These are phyloP conservation scores for Grifola frondosa DNA, from an alignment of 1,284 basidiomycete species.

Conservation along the genomic window DNA sequence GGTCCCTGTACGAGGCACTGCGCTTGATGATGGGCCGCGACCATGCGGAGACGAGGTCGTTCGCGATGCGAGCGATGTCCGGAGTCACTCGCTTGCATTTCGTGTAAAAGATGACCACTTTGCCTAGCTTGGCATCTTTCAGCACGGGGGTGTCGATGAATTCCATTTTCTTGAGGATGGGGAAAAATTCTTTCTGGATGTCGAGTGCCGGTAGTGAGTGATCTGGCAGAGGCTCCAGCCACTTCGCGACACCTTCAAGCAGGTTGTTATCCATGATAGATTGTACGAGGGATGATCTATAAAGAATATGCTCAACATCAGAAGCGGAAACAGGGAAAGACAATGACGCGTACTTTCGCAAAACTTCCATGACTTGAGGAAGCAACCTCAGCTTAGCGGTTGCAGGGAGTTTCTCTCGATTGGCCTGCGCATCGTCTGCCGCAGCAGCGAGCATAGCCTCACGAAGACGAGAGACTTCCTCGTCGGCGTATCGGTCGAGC, in stretches of 20 bases:
- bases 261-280: slow-evolving; percentile 96
- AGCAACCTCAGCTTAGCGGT: slow-evolving; percentile 84
- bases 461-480: slow-evolving; percentile 83
- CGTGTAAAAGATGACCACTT: slow-evolving; percentile 93
- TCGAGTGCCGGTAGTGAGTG: slow-evolving; percentile 92
- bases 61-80: slow-evolving; percentile 78
- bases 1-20: slow-evolving; percentile 80
- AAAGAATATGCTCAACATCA: slow-evolving; percentile 5
- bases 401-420: slow-evolving; percentile 83
- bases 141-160: slow-evolving; percentile 90
- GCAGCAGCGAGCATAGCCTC: slow-evolving; percentile 88
- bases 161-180: slow-evolving; percentile 83
- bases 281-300: slow-evolving; percentile 80
- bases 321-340: slow-evolving; percentile 2
- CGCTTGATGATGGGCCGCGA: slow-evolving; percentile 94
- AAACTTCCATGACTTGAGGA: slow-evolving; percentile 86
- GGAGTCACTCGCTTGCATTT: slow-evolving; percentile 88
- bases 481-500: slow-evolving; percentile 88
- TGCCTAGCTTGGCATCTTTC: slow-evolving; percentile 91
- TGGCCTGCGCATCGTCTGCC: slow-evolving; percentile 81
- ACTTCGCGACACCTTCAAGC: slow-evolving; percentile 85
- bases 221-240: slow-evolving; percentile 95
- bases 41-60: slow-evolving; percentile 85
- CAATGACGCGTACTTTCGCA: slow-evolving; percentile 78
- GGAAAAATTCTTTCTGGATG: slow-evolving; percentile 93